phyloP scores from a whole-genome alignment of 1,139 yeast genomes.

The Blastobotrys elegans region DNA sequence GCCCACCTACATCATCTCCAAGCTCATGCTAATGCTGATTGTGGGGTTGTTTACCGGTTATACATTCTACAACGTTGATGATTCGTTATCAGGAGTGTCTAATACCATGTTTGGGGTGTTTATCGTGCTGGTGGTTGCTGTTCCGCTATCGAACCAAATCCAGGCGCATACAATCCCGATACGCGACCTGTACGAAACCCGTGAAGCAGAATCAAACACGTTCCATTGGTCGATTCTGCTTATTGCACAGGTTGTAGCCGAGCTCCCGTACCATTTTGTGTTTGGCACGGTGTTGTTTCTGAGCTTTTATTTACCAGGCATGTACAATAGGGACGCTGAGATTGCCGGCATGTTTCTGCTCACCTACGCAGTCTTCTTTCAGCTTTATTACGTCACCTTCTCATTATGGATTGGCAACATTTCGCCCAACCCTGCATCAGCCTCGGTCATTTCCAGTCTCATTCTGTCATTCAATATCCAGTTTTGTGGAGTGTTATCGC shows the following conservation, averaged over 20 bases:
- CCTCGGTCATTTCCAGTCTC: conserved; percentile 51
- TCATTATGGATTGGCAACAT: conserved; percentile 51
- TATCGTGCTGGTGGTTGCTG: conserved; percentile 45
- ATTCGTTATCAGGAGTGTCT: conserved; percentile 47
- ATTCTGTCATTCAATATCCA: conserved; percentile 47
- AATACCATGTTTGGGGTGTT: conserved; percentile 49
- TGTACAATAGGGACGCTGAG: conserved; percentile 42
- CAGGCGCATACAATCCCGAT: conserved; percentile 52
- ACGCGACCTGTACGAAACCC: conserved; percentile 54
- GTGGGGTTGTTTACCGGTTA: conserved; percentile 53
- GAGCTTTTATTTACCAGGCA: conserved; percentile 52
- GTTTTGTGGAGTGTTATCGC: conserved; percentile 64
- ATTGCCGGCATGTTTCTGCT: conserved; percentile 55
- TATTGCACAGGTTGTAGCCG: conserved; percentile 47
- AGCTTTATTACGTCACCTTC: conserved; percentile 50
- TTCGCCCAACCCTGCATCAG: conserved; percentile 60
- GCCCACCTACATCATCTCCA: conserved; percentile 36
- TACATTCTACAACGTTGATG: conserved; percentile 49
- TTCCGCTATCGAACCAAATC: conserved; percentile 54
- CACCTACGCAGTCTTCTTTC: conserved; percentile 51
- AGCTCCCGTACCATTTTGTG: conserved; percentile 52
- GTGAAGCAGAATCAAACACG: conserved; percentile 61
- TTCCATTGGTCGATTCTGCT: conserved; percentile 60
- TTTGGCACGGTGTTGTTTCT: conserved; percentile 50
- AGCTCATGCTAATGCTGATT: conserved; percentile 25